Percentiles rank a stretch among this genome's conserved stretches.
Conservation (phyloP, 345 rosid species). For the thale cress (Arabidopsis thaliana) region DNA sequence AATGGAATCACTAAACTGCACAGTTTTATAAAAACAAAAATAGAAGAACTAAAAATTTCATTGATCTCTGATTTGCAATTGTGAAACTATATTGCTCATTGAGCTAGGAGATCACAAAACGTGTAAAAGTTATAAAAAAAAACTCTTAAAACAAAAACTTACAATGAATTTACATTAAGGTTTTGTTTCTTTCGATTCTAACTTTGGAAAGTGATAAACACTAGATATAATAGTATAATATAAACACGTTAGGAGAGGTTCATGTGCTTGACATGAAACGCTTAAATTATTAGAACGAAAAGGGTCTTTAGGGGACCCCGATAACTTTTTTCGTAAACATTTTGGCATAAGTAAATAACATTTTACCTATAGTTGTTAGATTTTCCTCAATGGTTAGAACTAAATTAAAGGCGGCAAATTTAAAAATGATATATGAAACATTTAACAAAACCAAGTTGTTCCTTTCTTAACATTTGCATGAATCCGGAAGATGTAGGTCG, state of each 20-base stretch:
- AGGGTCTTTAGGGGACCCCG: slow-evolving; percentile 30
- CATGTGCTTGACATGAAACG: slow-evolving; percentile 43
- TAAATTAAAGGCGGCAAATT: slow-evolving; percentile 29
- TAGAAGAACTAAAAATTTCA: too few species aligned
- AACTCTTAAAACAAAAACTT: background rate
- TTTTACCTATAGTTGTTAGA: slow-evolving; percentile 17
- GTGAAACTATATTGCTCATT: background rate
- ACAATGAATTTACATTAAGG: background rate
- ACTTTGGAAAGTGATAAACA: background rate
- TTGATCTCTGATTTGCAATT: background rate
- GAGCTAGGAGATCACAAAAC: background rate
- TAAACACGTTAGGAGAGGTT: slow-evolving; percentile 41
- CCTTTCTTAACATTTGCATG: slow-evolving; percentile 27
- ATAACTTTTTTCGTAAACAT: background rate
- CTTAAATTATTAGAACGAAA: slow-evolving; percentile 37
- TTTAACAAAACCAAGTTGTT: slow-evolving; percentile 34
- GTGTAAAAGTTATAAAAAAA: background rate
- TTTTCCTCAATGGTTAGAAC: background rate
- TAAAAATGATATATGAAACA: background rate
- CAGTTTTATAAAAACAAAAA: background rate
- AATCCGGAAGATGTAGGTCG: slow-evolving; percentile 1
- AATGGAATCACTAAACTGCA: background rate
- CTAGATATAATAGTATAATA: background rate
- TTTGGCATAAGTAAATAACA: slow-evolving; percentile 10
- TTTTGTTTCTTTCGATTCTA: background rate